These are phyloP conservation scores for Drechslerella dactyloides DNA, from an alignment of 2,329 filamentous ascomycete genomes.

Conservation along the genomic window DNA sequence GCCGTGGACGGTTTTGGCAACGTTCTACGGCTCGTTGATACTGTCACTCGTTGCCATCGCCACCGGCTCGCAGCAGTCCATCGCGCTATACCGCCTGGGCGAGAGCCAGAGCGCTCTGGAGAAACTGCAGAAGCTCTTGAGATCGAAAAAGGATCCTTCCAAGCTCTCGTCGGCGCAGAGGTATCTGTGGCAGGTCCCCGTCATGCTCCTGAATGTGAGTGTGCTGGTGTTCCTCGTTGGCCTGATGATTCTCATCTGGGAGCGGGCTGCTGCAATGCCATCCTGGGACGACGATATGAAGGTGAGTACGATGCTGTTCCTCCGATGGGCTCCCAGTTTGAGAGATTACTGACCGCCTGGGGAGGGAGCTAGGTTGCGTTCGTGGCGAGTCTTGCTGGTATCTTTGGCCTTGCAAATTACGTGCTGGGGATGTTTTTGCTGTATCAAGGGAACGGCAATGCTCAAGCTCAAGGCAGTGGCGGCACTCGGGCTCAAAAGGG, in stretches of 20 bases:
- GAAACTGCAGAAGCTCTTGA: neutral
- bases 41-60: neutral
- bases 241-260: neutral
- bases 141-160: neutral
- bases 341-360: neutral
- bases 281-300: neutral
- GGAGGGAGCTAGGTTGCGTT: neutral
- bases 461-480: too few species aligned
- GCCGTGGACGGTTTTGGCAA: neutral
- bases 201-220: constrained; percentile 1
- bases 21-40: neutral
- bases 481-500: too few species aligned
- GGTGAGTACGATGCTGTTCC: neutral
- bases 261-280: neutral
- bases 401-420: neutral
- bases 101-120: neutral
- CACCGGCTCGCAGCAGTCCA: neutral
- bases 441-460: too few species aligned
- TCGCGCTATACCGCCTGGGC: neutral
- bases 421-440: neutral
- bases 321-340: neutral
- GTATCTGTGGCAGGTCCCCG: constrained; percentile 3
- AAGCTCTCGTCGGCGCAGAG: neutral
- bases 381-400: neutral
- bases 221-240: neutral